Evolutionary conservation across 352 stramenopile genomes (phyloP).

Genomic region (Phytophthora niederhauseri): DNA sequence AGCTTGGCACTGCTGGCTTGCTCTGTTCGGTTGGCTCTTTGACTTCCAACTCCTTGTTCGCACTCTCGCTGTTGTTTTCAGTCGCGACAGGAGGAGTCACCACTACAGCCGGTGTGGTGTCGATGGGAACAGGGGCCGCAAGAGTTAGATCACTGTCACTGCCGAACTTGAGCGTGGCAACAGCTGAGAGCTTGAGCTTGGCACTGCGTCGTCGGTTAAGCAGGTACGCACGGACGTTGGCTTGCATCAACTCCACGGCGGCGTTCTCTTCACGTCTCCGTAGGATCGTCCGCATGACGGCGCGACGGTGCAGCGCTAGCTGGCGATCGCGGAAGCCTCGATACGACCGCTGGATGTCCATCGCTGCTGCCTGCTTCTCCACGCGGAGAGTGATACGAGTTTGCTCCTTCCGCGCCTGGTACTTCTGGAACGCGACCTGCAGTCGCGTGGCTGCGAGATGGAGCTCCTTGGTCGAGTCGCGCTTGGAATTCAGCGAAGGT

Average conservation of each 20-base stretch:
- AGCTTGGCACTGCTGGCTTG: too few relatives aligned
- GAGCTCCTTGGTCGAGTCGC: slow-evolving; percentile 51
- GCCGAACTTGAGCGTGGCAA: not conserved
- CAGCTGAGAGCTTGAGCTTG: slow-evolving; percentile 17
- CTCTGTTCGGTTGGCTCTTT: slow-evolving; percentile 1
- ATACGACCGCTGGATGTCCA: slow-evolving; percentile 73
- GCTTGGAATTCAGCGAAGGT: slow-evolving; percentile 22
- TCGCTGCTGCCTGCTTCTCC: slow-evolving; percentile 57
- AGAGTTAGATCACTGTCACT: slow-evolving; percentile 19
- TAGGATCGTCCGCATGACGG: slow-evolving; percentile 57
- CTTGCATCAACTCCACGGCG: slow-evolving; percentile 65
- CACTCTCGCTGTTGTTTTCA: slow-evolving; percentile 7
- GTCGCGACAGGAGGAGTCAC: not conserved
- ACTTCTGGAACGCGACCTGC: slow-evolving; percentile 67
- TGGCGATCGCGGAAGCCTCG: slow-evolving; percentile 61
- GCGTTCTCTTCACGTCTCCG: slow-evolving; percentile 52
- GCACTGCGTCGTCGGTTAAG: slow-evolving; percentile 45
- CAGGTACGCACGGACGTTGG: slow-evolving; percentile 67
- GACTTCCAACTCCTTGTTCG: not conserved
- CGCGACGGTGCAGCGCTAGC: slow-evolving; percentile 55
- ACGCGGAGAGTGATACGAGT: slow-evolving; percentile 44
- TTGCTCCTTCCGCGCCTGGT: slow-evolving; percentile 59
- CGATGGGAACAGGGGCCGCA: slow-evolving; percentile 3
- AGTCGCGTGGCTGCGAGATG: slow-evolving; percentile 55
- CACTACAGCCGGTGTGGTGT: slow-evolving; percentile 6